phyloP scores from a whole-genome alignment of 2,329 filamentous ascomycete species.

The Paraphaeosphaeria sporulosa region DNA sequence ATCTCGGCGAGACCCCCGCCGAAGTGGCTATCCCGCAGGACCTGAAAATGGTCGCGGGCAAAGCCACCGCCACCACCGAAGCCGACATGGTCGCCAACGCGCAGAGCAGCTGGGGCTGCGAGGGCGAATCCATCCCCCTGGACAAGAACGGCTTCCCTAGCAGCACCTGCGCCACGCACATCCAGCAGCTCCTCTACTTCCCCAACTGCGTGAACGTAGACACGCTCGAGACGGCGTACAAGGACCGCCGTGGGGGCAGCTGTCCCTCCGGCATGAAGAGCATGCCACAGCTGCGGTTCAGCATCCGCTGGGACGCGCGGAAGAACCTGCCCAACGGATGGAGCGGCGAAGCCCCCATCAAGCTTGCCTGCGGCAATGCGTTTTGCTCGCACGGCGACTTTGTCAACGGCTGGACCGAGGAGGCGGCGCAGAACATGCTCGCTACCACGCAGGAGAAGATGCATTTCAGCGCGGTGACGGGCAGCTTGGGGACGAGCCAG shows the following conservation, averaged over 20 bases:
- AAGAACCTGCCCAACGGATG: slow-evolving; percentile 55
- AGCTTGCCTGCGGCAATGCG: slow-evolving; percentile 52
- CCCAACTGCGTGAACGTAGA: slow-evolving; percentile 53
- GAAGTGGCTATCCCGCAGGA: slow-evolving; percentile 57
- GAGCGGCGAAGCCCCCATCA: slow-evolving; percentile 54
- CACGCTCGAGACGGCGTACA: slow-evolving; percentile 48
- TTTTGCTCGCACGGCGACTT: slow-evolving; percentile 59
- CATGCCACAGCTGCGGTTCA: slow-evolving; percentile 59
- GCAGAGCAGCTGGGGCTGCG: slow-evolving; percentile 39
- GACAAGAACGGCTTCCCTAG: slow-evolving; percentile 42
- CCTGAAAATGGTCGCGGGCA: slow-evolving; percentile 53
- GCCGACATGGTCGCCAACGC: slow-evolving; percentile 32
- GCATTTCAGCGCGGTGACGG: slow-evolving; percentile 48
- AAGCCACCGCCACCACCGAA: slow-evolving; percentile 43
- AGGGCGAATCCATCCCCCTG: slow-evolving; percentile 23
- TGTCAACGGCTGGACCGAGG: slow-evolving; percentile 57
- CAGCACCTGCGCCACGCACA: slow-evolving; percentile 52
- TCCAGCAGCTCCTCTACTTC: slow-evolving; percentile 57
- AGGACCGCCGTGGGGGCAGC: slow-evolving; percentile 37
- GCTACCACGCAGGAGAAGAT: slow-evolving; percentile 45
- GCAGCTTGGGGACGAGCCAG: slow-evolving; percentile 42
- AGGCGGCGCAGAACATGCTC: slow-evolving; percentile 54
- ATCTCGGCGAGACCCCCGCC: slow-evolving; percentile 50
- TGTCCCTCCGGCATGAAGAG: slow-evolving; percentile 56
- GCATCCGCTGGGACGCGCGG: slow-evolving; percentile 57